Evolutionary conservation across 225 moss, liverwort and hornwort species (phyloP).

Genomic region (Anthoceros angustus): DNA sequence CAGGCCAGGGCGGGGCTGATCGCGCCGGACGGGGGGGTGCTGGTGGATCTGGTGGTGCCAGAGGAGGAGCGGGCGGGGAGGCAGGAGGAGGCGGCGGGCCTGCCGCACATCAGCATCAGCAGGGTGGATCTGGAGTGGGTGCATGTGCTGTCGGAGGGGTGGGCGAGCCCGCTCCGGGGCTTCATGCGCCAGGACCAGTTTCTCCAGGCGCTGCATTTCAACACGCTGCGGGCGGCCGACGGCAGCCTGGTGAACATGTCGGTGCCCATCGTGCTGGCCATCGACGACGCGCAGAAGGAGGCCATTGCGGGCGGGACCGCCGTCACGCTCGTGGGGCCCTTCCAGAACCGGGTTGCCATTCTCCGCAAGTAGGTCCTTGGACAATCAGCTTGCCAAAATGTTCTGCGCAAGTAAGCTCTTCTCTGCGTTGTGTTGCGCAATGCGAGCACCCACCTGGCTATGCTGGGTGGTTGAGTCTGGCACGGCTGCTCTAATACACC

Average conservation of each 20-base stretch:
- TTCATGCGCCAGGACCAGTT: slow-evolving; percentile 87
- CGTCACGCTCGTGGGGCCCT: slow-evolving; percentile 45
- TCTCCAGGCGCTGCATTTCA: slow-evolving; percentile 69
- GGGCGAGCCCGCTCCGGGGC: slow-evolving; percentile 70
- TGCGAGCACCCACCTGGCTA: neutral
- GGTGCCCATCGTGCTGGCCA: slow-evolving; percentile 64
- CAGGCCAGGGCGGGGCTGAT: slow-evolving; percentile 39
- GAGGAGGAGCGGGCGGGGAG: slow-evolving; percentile 25
- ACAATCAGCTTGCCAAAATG: neutral
- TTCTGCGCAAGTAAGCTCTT: neutral
- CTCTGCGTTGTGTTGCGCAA: neutral
- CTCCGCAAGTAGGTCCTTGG: slow-evolving; percentile 50
- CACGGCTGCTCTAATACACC: too few species aligned
- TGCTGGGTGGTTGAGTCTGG: neutral
- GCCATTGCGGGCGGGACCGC: slow-evolving; percentile 19
- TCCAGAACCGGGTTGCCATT: slow-evolving; percentile 49
- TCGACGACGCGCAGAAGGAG: slow-evolving; percentile 60
- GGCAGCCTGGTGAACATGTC: slow-evolving; percentile 71
- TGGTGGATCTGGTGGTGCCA: slow-evolving; percentile 56
- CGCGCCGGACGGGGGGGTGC: slow-evolving; percentile 62
- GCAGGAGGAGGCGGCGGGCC: slow-evolving; percentile 30
- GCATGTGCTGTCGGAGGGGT: slow-evolving; percentile 74
- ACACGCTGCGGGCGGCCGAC: slow-evolving; percentile 27
- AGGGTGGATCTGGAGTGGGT: slow-evolving; percentile 72
- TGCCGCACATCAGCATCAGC: slow-evolving; percentile 36